Evolutionary conservation across 2,329 filamentous ascomycete genomes (phyloP).

Genomic region (Neoarthrinium moseri): DNA sequence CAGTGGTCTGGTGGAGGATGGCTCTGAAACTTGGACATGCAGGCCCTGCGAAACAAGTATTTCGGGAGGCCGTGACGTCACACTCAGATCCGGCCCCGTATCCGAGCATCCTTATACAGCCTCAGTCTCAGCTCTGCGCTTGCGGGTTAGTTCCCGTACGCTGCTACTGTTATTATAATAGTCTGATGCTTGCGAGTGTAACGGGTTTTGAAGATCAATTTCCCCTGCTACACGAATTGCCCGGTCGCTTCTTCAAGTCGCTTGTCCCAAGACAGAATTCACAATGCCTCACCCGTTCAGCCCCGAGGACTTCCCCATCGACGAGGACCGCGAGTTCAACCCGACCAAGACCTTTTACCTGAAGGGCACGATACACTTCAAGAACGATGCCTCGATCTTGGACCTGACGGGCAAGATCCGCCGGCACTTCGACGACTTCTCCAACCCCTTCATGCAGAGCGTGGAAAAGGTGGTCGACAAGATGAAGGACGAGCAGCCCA

Average conservation of each 20-base stretch:
- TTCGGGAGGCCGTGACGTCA: conserved; percentile 13
- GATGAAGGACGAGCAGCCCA: conserved; percentile 15
- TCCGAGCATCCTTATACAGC: not conserved
- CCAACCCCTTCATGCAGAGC: conserved; percentile 26
- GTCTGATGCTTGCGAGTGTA: not conserved
- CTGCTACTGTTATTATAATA: not conserved
- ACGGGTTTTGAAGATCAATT: not conserved
- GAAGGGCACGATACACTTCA: conserved; percentile 32
- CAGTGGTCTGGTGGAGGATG: not conserved
- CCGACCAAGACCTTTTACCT: conserved; percentile 27
- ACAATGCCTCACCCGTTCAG: conserved; percentile 31
- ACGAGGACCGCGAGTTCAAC: conserved; percentile 20
- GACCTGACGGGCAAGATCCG: conserved; percentile 23
- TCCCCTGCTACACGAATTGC: too few relatives aligned
- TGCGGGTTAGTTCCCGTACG: conserved; percentile 1
- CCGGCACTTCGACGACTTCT: conserved; percentile 27
- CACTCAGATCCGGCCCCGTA: not conserved
- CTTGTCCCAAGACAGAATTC: not conserved
- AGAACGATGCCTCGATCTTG: conserved; percentile 25
- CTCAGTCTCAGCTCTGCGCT: not conserved
- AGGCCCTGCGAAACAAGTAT: conserved; percentile 10
- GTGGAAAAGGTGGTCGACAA: conserved; percentile 18
- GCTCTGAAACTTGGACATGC: conserved; percentile 5
- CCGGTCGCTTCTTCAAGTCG: too few relatives aligned
- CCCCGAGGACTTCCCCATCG: conserved; percentile 32